Conservation (phyloP, 805 yeast genomes). For the Candida silvatica region DNA sequence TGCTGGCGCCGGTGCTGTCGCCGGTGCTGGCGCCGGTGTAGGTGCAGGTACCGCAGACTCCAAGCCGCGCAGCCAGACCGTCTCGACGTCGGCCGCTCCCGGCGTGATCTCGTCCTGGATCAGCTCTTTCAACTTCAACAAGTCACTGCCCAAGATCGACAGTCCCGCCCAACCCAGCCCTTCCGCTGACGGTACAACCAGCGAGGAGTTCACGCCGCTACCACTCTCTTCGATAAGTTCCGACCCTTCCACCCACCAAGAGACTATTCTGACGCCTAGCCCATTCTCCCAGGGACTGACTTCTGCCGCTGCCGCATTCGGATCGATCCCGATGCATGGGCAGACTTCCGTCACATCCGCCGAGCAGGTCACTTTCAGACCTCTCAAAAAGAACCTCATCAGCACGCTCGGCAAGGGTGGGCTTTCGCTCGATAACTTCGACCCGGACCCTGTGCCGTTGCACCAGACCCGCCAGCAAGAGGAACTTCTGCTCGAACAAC, state of each 20-base stretch:
- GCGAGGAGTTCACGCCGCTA: not conserved
- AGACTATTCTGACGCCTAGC: not conserved
- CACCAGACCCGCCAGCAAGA: not conserved
- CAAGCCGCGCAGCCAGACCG: too few species aligned
- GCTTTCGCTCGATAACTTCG: slow-evolving; percentile 28
- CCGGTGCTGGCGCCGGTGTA: too few species aligned
- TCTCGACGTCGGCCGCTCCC: too few species aligned
- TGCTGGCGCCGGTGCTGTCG: too few species aligned
- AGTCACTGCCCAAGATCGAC: too few species aligned
- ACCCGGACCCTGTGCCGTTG: not conserved
- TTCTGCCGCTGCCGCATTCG: too few species aligned
- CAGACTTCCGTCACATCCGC: slow-evolving; percentile 1
- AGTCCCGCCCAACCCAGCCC: too few species aligned
- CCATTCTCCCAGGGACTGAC: too few species aligned
- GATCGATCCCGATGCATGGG: too few species aligned
- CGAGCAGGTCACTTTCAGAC: slow-evolving; percentile 32
- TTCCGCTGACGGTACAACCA: slow-evolving; percentile 6
- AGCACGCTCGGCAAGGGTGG: slow-evolving; percentile 43
- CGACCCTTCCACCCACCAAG: not conserved
- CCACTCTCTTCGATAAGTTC: not conserved
- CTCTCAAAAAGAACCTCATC: slow-evolving; percentile 37
- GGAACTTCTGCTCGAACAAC: too few species aligned
- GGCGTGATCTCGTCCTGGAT: slow-evolving; percentile 21
- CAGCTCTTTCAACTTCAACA: slow-evolving; percentile 20
- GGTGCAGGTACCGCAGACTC: too few species aligned